Conservation (phyloP, 148 eudicot genomes). For the Polygonum maritimum region DNA sequence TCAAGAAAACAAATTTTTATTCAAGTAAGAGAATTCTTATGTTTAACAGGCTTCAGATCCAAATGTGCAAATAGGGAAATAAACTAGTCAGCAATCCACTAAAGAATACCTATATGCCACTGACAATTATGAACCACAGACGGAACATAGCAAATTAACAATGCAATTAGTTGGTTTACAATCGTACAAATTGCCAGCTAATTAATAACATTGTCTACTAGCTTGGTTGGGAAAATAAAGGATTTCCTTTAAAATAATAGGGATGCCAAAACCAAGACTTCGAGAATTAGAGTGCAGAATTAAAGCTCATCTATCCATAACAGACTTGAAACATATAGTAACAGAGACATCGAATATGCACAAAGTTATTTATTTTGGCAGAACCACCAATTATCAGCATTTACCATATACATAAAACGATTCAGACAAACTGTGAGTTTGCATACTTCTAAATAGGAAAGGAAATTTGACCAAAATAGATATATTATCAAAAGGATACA, state of each 20-base stretch:
- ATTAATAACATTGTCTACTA: neutral
- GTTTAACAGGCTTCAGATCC: neutral
- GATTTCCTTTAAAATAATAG: neutral
- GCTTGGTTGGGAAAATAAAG: neutral
- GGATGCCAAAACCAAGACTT: neutral
- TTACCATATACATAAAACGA: neutral
- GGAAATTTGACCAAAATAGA: neutral
- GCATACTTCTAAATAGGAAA: neutral
- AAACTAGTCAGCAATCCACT: neutral
- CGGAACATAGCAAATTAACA: neutral
- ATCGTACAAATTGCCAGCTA: neutral
- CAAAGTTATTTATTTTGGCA: neutral
- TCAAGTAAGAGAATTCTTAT: neutral
- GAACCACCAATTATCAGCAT: neutral
- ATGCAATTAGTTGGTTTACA: neutral
- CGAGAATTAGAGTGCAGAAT: neutral
- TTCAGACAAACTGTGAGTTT: neutral
- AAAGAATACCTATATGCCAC: neutral
- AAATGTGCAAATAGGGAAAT: neutral
- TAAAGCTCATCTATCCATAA: neutral
- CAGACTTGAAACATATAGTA: neutral
- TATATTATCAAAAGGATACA: conserved; percentile 36
- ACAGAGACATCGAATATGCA: neutral
- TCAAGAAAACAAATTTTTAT: conserved; percentile 20
- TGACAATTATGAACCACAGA: neutral